A percentile compares a stretch with the other conserved stretches of the same genome.
Conservation (phyloP, 495 filamentous ascomycete genomes). For the Penicillium simplicissimum region DNA sequence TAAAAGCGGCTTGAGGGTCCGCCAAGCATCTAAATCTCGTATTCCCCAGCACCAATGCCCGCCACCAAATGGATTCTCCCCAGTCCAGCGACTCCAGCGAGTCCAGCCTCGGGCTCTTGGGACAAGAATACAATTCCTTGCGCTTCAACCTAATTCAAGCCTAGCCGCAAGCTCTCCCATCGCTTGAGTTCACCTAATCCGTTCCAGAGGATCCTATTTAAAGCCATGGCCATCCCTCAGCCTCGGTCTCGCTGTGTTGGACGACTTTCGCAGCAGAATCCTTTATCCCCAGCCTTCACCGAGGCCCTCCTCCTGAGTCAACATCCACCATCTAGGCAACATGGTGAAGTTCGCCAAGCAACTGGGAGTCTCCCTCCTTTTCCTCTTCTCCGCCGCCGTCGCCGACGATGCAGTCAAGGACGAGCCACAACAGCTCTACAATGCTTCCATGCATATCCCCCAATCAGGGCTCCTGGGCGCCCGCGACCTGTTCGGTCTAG, state of each 20-base stretch:
- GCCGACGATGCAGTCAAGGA: slow-evolving; percentile 7
- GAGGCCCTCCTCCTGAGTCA: neutral
- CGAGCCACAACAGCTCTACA: slow-evolving; percentile 7
- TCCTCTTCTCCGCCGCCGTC: neutral
- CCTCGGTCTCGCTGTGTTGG: neutral
- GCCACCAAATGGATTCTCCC: neutral
- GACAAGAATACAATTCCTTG: neutral
- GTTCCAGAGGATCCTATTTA: neutral
- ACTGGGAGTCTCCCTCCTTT: neutral
- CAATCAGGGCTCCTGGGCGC: neutral
- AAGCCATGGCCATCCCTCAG: neutral
- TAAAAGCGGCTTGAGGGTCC: slow-evolving; percentile 17
- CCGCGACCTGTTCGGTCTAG: slow-evolving; percentile 11
- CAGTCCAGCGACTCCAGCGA: too few relatives aligned
- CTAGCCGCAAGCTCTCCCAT: slow-evolving; percentile 3
- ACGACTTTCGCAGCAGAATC: too few relatives aligned
- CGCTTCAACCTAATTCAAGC: neutral
- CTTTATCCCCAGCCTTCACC: too few relatives aligned
- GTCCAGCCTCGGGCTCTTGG: neutral
- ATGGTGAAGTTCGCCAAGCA: slow-evolving; percentile 3
- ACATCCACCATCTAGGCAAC: neutral
- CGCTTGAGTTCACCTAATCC: neutral
- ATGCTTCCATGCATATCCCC: slow-evolving; percentile 3
- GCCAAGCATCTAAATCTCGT: slow-evolving; percentile 24
- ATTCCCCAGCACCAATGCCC: slow-evolving; percentile 15